These are phyloP conservation scores for Eragrostis curvula DNA, from an alignment of 176 grass and related monocot genomes.

Conservation along the genomic window DNA sequence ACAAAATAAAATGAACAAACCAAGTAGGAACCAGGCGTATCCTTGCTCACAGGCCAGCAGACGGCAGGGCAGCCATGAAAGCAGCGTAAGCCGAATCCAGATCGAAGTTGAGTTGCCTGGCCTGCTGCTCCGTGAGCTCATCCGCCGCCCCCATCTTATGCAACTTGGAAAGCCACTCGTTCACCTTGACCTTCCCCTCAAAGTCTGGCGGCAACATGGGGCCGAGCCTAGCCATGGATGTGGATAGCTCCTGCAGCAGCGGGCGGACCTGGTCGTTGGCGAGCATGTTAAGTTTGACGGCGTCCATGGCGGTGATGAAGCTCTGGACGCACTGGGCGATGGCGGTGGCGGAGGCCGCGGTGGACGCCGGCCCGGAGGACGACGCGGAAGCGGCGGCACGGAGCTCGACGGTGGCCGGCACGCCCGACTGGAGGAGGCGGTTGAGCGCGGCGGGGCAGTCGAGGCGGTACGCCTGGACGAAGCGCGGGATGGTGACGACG, in stretches of 20 bases:
- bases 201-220: conserved; percentile 78
- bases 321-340: conserved; percentile 95
- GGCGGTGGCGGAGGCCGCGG: conserved; percentile 55
- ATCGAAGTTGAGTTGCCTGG: conserved; percentile 92
- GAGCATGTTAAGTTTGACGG: conserved; percentile 95
- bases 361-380: conserved; percentile 35
- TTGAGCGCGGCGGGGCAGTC: conserved; percentile 89
- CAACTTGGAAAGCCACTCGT: conserved; percentile 81
- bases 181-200: conserved; percentile 86
- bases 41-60: conserved; percentile 48
- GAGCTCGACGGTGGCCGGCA: conserved; percentile 96
- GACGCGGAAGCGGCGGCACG: conserved; percentile 58
- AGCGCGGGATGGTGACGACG: conserved; percentile 75
- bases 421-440: conserved; percentile 85
- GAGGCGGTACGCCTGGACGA: conserved; percentile 84
- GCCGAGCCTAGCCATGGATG: conserved; percentile 78
- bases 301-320: conserved; percentile 97
- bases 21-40: not conserved
- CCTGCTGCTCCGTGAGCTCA: conserved; percentile 93
- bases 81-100: conserved; percentile 84
- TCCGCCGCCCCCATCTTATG: conserved; percentile 94
- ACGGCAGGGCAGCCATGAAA: conserved; percentile 92
- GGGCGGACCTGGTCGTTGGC: conserved; percentile 96
- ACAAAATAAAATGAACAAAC: conserved; percentile 33
- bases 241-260: conserved; percentile 82